Conservation (phyloP, 768 basidiomycete species). For the Boletus vinaceobasis region DNA sequence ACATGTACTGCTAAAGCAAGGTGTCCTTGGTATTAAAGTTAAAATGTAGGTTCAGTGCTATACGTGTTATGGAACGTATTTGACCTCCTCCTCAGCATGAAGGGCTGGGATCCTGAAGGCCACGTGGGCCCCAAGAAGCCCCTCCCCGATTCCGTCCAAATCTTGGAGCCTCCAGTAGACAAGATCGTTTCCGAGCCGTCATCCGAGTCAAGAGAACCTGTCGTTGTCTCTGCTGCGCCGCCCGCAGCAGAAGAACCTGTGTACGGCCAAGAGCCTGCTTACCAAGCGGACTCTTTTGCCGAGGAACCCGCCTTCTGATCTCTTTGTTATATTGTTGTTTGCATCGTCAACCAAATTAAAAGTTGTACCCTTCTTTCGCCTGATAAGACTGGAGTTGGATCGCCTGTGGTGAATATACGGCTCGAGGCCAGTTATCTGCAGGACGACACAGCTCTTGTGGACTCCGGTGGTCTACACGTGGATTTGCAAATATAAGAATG, state of each 20-base stretch:
- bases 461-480: background rate
- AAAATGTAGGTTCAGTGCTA: constrained; percentile 71
- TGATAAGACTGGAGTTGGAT: background rate
- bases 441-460: background rate
- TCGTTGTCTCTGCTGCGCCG: constrained; percentile 44
- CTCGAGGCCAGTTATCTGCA: background rate
- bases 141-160: constrained; percentile 91
- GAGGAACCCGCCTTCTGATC: constrained; percentile 61
- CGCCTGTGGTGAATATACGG: background rate
- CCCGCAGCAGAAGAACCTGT: constrained; percentile 51
- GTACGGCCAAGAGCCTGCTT: constrained; percentile 33
- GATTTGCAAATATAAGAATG: background rate
- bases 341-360: constrained; percentile 4
- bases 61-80: background rate
- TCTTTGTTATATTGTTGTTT: constrained; percentile 20
- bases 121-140: constrained; percentile 85
- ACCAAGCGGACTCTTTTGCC: constrained; percentile 40
- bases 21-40: constrained; percentile 99
- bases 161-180: constrained; percentile 86
- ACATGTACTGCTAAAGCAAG: constrained; percentile 96
- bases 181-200: constrained; percentile 86
- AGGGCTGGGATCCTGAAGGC: constrained; percentile 92
- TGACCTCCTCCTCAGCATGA: constrained; percentile 67
- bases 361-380: constrained; percentile 8
- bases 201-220: constrained; percentile 83